Conservation (phyloP, 345 rosid species). For the Combretum micranthum region DNA sequence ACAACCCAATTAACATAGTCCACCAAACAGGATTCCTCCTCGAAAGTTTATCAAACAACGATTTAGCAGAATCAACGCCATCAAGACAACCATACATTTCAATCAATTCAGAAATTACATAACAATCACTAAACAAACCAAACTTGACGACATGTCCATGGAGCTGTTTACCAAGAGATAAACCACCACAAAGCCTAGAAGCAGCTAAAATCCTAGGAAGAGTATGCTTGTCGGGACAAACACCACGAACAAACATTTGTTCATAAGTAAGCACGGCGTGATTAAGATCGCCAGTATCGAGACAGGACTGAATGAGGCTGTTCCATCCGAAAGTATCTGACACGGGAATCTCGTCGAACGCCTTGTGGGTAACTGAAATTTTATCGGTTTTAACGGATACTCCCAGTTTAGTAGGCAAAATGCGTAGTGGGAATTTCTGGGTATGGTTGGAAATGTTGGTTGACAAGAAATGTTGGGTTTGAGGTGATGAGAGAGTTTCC, state of each 20-base stretch:
- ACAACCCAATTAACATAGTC: slow-evolving; percentile 35
- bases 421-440: no score
- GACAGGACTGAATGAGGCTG: slow-evolving; percentile 30
- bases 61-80: slow-evolving; percentile 25
- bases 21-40: slow-evolving; percentile 31
- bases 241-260: slow-evolving; percentile 39
- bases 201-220: slow-evolving; percentile 38
- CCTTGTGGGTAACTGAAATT: slow-evolving; percentile 15
- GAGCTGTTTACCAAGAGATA: slow-evolving; percentile 28
- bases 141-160: slow-evolving; percentile 39
- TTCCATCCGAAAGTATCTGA: slow-evolving; percentile 36
- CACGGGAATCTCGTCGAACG: slow-evolving; percentile 37
- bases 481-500: slow-evolving; percentile 10
- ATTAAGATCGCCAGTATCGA: slow-evolving; percentile 16
- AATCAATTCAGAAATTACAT: slow-evolving; percentile 32
- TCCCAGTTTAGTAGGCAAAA: no score
- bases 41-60: slow-evolving; percentile 28
- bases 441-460: neutral
- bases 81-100: slow-evolving; percentile 42
- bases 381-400: neutral
- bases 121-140: slow-evolving; percentile 28
- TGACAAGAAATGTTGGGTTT: neutral
- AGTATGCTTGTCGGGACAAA: slow-evolving; percentile 33
- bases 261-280: slow-evolving; percentile 27
- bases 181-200: slow-evolving; percentile 25